phyloP scores from a whole-genome alignment of 1,284 basidiomycete genomes.

The Ganoderma sp. region DNA sequence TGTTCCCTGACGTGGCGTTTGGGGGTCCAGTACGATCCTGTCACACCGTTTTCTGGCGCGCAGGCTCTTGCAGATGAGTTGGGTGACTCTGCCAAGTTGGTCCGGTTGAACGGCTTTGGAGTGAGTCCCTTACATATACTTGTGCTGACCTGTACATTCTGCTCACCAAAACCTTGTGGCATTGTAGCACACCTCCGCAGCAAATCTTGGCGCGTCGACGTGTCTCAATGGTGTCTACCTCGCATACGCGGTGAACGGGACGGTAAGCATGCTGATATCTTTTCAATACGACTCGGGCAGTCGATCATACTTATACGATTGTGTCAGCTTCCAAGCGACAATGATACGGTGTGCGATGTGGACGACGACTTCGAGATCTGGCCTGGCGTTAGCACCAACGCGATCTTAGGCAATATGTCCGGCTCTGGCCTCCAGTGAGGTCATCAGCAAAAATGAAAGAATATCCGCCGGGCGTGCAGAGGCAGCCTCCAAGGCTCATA shows the following conservation, averaged over 20 bases:
- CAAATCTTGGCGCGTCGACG: background rate
- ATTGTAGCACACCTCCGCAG: conserved; percentile 8
- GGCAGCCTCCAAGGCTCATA: too few species aligned
- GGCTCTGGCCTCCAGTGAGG: background rate
- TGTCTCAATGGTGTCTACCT: conserved; percentile 1
- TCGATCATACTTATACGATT: background rate
- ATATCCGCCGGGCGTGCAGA: too few species aligned
- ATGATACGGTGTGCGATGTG: conserved; percentile 15
- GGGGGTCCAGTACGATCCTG: conserved; percentile 26
- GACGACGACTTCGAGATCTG: conserved; percentile 18
- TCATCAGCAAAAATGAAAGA: too few species aligned
- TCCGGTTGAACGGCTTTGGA: conserved; percentile 31
- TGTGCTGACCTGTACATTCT: background rate
- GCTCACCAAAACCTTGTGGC: background rate
- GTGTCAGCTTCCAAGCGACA: conserved; percentile 10
- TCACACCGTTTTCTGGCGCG: conserved; percentile 30
- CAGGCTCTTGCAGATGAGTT: conserved; percentile 23
- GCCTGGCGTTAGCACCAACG: conserved; percentile 13
- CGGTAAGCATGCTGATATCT: conserved; percentile 5
- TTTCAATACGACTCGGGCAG: background rate
- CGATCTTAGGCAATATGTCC: conserved; percentile 3
- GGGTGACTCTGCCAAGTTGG: conserved; percentile 27
- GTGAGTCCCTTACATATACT: conserved; percentile 14
- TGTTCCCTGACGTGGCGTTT: too few species aligned
- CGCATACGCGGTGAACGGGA: conserved; percentile 12